Percentiles rank a stretch among this genome's conserved stretches.
phyloP scores from a whole-genome alignment of 306 rosid genomes.

The Glycine tomentella region DNA sequence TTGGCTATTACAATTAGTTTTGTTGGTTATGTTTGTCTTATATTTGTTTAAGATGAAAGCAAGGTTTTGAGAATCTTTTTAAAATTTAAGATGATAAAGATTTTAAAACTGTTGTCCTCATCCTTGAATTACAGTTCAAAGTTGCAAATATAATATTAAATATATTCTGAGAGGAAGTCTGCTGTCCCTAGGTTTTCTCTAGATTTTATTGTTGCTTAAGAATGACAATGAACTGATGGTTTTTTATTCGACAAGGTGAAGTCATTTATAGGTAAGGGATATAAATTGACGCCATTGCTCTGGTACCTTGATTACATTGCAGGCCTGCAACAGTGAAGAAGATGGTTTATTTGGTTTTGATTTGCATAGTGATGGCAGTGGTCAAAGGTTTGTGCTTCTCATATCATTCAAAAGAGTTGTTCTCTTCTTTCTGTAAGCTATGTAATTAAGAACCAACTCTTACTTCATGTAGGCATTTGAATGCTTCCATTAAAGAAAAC shows the following conservation, averaged over 20 bases:
- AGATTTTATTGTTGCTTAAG: conserved; percentile 29
- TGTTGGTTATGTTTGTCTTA: conserved; percentile 26
- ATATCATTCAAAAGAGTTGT: not conserved
- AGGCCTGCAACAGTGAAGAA: conserved; percentile 87
- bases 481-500: conserved; percentile 60
- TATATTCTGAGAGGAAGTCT: not conserved
- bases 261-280: conserved; percentile 5
- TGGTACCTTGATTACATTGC: conserved; percentile 42
- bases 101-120: not conserved
- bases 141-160: conserved; percentile 24
- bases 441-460: conserved; percentile 39
- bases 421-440: conserved; percentile 39
- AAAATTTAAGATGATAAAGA: not conserved
- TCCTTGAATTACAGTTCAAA: conserved; percentile 25
- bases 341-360: conserved; percentile 91
- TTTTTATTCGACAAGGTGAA: conserved; percentile 28
- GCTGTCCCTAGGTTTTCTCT: not conserved
- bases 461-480: conserved; percentile 82
- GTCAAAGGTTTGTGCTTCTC: conserved; percentile 68
- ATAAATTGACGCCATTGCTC: conserved; percentile 20
- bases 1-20: conserved; percentile 19
- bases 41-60: conserved; percentile 27
- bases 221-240: conserved; percentile 18
- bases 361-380: conserved; percentile 90
- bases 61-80: conserved; percentile 26